These are phyloP conservation scores for Phaseolus lunatus DNA, from an alignment of 306 rosid species.

Conservation along the genomic window DNA sequence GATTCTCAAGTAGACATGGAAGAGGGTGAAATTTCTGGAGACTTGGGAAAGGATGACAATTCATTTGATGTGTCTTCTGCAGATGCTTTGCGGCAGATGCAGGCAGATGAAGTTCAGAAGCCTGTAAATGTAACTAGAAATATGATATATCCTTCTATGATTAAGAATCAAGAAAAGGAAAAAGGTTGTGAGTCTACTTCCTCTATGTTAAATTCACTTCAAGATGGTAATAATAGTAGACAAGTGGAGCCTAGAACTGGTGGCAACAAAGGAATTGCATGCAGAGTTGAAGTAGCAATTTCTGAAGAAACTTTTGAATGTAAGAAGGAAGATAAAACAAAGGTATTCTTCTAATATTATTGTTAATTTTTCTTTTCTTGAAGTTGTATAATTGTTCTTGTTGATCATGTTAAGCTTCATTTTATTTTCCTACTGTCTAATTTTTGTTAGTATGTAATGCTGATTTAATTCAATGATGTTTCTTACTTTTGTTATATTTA, in stretches of 20 bases:
- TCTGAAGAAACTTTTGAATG: conserved; percentile 34
- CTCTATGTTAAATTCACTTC: conserved; percentile 35
- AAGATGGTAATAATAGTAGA: conserved; percentile 38
- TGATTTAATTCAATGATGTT: neutral
- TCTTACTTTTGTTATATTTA: conserved; percentile 29
- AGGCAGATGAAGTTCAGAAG: conserved; percentile 46
- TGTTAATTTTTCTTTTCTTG: conserved; percentile 32
- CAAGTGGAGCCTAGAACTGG: conserved; percentile 43
- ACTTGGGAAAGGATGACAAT: conserved; percentile 42
- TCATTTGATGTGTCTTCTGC: conserved; percentile 46
- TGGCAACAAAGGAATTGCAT: conserved; percentile 35
- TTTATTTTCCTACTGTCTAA: conserved; percentile 2
- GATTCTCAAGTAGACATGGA: conserved; percentile 42
- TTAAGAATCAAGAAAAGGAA: conserved; percentile 38
- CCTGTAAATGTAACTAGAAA: conserved; percentile 35
- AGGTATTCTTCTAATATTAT: conserved; percentile 55
- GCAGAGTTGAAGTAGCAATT: conserved; percentile 36
- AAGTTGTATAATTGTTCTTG: conserved; percentile 15
- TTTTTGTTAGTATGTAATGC: neutral
- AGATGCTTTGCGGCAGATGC: conserved; percentile 50
- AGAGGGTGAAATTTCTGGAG: conserved; percentile 87
- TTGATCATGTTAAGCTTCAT: neutral
- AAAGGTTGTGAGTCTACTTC: conserved; percentile 42
- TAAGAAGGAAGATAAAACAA: conserved; percentile 59
- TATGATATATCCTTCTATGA: conserved; percentile 34